Conservation (phyloP, 108 stramenopile species). For the Nitzschia sp. region DNA sequence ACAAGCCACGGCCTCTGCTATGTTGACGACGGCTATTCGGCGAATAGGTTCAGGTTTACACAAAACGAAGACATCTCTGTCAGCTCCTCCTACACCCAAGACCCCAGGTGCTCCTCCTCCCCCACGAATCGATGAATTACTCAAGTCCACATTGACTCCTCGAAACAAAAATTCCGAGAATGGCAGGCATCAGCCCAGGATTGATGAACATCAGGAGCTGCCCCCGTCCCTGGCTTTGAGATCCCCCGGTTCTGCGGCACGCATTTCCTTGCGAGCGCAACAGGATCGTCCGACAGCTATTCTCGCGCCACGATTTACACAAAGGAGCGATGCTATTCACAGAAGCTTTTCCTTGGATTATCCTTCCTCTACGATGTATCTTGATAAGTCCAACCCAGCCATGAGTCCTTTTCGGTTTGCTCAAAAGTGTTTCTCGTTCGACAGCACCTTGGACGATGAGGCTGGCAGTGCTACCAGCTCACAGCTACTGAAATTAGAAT, state of each 20-base stretch:
- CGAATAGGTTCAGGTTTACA: constrained; percentile 30
- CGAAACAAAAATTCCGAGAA: neutral
- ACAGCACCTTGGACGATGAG: constrained; percentile 25
- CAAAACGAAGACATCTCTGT: constrained; percentile 24
- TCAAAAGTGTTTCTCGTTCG: constrained; percentile 40
- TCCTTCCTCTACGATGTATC: neutral
- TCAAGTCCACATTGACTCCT: constrained; percentile 13
- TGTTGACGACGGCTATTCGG: constrained; percentile 36
- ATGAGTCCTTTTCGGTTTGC: constrained; percentile 32
- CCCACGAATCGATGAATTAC: constrained; percentile 17
- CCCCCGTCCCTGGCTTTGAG: constrained; percentile 38
- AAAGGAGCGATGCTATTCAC: neutral
- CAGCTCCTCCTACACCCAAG: constrained; percentile 41
- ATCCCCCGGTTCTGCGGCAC: constrained; percentile 48
- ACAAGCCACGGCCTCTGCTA: constrained; percentile 21
- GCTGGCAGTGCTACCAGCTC: constrained; percentile 9
- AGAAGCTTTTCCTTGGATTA: neutral
- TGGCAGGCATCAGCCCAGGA: neutral
- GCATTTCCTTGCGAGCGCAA: neutral
- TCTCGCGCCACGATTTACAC: constrained; percentile 19
- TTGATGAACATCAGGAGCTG: neutral
- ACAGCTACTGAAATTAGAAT: constrained; percentile 9
- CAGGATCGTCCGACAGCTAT: neutral
- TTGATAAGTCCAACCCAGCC: constrained; percentile 1
- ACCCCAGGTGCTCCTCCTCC: constrained; percentile 1